Conservation (phyloP, 345 rosid species). For the Pelargonium nanum region DNA sequence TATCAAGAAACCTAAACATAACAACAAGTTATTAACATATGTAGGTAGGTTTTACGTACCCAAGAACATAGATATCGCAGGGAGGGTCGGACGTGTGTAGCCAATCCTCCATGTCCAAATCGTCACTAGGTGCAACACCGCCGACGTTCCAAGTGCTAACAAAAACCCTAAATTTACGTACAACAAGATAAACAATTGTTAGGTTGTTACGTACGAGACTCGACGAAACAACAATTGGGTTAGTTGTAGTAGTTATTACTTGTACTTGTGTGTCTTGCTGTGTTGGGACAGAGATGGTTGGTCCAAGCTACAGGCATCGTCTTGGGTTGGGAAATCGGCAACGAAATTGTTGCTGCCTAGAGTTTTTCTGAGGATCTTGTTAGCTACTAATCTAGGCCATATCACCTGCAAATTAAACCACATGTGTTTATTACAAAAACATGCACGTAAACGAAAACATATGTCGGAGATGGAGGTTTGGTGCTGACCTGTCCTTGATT, state of each 20-base stretch:
- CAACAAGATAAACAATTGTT: not conserved
- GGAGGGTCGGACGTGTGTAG: constrained; percentile 28
- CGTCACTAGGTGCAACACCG: constrained; percentile 55
- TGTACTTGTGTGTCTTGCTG: constrained; percentile 35
- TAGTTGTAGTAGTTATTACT: constrained; percentile 29
- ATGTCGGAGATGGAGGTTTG: not conserved
- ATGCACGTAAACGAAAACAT: not conserved
- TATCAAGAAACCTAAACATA: not conserved
- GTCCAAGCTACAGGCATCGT: constrained; percentile 21
- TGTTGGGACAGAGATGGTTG: constrained; percentile 21
- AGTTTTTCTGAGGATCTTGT: constrained; percentile 48
- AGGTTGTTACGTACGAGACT: too few relatives aligned
- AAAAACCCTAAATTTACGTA: constrained; percentile 31
- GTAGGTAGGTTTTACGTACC: constrained; percentile 38
- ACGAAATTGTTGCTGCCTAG: constrained; percentile 70
- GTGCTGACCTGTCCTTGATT: constrained; percentile 36
- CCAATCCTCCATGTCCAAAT: constrained; percentile 56
- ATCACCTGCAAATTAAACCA: constrained; percentile 29
- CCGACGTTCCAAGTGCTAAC: constrained; percentile 91
- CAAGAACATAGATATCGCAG: constrained; percentile 71
- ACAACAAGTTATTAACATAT: not conserved
- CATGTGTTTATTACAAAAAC: not conserved
- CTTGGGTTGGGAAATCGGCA: constrained; percentile 47
- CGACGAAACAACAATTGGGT: too few relatives aligned
- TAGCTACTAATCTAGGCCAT: constrained; percentile 75